These are phyloP conservation scores for Ceratobasidium sp. DNA, from an alignment of 1,284 basidiomycete genomes.

Conservation along the genomic window DNA sequence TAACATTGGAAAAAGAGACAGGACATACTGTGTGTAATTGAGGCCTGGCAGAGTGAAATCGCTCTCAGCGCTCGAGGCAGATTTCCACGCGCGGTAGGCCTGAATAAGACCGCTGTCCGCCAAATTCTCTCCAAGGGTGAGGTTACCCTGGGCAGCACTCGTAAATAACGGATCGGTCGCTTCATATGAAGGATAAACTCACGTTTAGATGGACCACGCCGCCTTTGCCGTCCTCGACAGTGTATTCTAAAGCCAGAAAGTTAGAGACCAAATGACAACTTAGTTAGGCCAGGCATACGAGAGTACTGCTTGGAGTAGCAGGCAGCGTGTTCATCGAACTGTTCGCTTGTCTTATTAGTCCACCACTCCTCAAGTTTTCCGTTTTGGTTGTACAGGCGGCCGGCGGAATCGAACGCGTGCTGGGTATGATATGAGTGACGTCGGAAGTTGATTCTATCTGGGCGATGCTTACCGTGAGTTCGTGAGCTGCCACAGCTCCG, in stretches of 20 bases:
- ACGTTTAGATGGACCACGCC: conserved; percentile 84
- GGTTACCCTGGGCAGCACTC: conserved; percentile 69
- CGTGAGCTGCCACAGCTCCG: conserved; percentile 89
- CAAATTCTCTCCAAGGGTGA: conserved; percentile 89
- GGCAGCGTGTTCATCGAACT: conserved; percentile 85
- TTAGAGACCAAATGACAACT: conserved; percentile 16
- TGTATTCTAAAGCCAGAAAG: conserved; percentile 69
- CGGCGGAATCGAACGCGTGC: conserved; percentile 95
- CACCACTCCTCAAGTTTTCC: conserved; percentile 91
- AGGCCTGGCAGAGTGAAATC: conserved; percentile 84
- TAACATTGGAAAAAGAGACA: background rate
- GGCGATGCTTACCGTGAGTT: conserved; percentile 74
- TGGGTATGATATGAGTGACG: conserved; percentile 55
- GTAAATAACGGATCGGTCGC: background rate
- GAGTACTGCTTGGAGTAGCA: conserved; percentile 94
- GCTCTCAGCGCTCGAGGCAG: conserved; percentile 69
- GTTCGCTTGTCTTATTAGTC: conserved; percentile 84
- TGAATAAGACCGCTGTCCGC: conserved; percentile 89
- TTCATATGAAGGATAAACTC: conserved; percentile 50
- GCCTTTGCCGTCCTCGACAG: conserved; percentile 86
- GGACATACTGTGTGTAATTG: conserved; percentile 68
- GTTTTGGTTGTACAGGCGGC: conserved; percentile 81
- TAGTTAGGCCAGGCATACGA: conserved; percentile 58
- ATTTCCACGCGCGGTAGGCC: conserved; percentile 89
- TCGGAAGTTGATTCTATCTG: conserved; percentile 11